Conservation (phyloP, 106 monocot species). For the Posidonia australis region DNA sequence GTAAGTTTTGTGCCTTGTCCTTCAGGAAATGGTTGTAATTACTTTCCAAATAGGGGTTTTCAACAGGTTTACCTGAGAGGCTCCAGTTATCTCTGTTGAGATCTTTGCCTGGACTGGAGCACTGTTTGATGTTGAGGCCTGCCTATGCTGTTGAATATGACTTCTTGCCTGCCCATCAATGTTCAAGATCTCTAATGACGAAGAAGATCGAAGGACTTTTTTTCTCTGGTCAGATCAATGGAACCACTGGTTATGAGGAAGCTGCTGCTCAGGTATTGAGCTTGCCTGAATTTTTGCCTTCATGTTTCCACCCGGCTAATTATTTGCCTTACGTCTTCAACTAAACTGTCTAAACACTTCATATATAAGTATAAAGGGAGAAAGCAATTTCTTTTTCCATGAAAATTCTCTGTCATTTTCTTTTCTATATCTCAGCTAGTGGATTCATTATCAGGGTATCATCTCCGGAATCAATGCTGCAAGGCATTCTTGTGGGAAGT, state of each 20-base stretch:
- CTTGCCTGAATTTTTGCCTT: background rate
- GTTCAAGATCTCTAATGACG: slow-evolving; percentile 96
- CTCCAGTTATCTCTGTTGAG: slow-evolving; percentile 78
- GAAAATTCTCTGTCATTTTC: background rate
- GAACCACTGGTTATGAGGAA: slow-evolving; percentile 99
- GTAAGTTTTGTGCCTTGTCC: background rate
- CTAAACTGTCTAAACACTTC: background rate
- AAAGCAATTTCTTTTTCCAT: background rate
- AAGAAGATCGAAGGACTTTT: slow-evolving; percentile 89
- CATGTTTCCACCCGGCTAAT: background rate
- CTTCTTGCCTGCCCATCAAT: slow-evolving; percentile 84
- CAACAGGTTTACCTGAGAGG: slow-evolving; percentile 95
- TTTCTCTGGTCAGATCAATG: slow-evolving; percentile 98
- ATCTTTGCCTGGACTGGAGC: slow-evolving; percentile 91
- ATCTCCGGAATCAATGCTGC: slow-evolving; percentile 95
- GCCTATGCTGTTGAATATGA: slow-evolving; percentile 99
- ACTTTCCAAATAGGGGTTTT: slow-evolving; percentile 69
- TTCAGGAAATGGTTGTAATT: slow-evolving; percentile 9
- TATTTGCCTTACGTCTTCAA: background rate
- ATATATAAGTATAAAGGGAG: too few relatives aligned
- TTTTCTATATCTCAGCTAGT: slow-evolving; percentile 3
- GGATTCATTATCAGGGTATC: slow-evolving; percentile 45
- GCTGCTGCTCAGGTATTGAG: slow-evolving; percentile 88
- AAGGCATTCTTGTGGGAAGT: slow-evolving; percentile 76
- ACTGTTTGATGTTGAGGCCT: slow-evolving; percentile 85